Evolutionary conservation across 148 eudicot genomes (phyloP), one percentile per base, ranked within the genome.

Genomic region (Rhododendron mucronatum): DNA sequence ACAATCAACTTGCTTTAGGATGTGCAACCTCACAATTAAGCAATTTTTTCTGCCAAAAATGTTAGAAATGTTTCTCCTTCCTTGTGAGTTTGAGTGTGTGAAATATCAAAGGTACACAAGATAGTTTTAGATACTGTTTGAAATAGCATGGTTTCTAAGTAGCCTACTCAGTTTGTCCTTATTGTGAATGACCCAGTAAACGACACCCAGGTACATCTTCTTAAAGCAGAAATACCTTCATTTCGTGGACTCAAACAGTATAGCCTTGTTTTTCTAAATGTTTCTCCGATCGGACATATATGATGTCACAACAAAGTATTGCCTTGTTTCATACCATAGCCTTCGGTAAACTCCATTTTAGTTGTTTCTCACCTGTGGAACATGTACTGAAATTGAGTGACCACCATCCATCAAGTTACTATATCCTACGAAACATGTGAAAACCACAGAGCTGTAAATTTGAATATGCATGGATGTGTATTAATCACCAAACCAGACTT

Each of bases 1-100:
- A 26, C 59, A 26, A 3, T 79, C 65, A 12, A 51, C 83, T 53
- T 80, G 83, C 83, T 80, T 80, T 33, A 81, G 26, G 67, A 81
- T 26, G 59, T 16, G 11, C 44, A 41, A 41, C 44, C 7, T 41
- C 44, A 41, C 44, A 41, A 41, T 41, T 6, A 41, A 41, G 45
- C 45, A 41, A 41, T 6, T 41, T 41, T 41, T 41, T 41, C 7
- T 18, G 8, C 45, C 45, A 6, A 41, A 41, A 41, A 41, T 41
- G 1, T 5, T 47, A 23, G 30, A 35, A 45, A 23, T 78, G 53
- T 11, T 47, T 78, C 30, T 45, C 35, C 35, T 77, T 45, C 35
- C 20, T 78, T 48, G 35, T 78, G 82, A 47, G 9, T 16, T 44
- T 53, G 63, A 30, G 76, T 33, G 20, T 30, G 41, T 5, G 76